Conservation (phyloP, 768 basidiomycete genomes). For the Xerocomellus intermedius region DNA sequence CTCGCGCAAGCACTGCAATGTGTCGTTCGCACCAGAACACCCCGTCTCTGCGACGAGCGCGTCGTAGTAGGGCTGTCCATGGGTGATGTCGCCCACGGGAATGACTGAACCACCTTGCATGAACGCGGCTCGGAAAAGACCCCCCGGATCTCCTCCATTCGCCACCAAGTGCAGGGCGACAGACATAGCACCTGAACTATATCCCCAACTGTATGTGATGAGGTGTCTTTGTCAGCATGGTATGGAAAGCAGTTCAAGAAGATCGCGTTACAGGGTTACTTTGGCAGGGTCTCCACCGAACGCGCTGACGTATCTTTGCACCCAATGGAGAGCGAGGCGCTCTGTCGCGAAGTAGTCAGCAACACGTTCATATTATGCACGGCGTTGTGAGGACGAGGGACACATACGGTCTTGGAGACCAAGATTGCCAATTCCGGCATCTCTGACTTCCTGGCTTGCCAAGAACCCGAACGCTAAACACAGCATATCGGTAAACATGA, state of each 20-base stretch:
- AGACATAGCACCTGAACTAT: constrained; percentile 38
- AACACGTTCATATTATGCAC: too few relatives aligned
- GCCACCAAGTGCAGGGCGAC: constrained; percentile 30
- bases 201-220: constrained; percentile 27
- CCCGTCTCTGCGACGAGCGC: constrained; percentile 26
- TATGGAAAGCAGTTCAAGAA: not conserved
- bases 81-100: constrained; percentile 18
- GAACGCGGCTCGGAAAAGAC: constrained; percentile 9
- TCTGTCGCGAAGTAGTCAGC: constrained; percentile 17
- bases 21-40: constrained; percentile 25
- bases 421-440: not conserved
- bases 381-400: not conserved
- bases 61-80: constrained; percentile 28
- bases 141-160: constrained; percentile 21
- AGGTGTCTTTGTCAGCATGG: not conserved
- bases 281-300: constrained; percentile 35
- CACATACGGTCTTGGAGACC: not conserved
- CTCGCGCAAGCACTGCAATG: constrained; percentile 32
- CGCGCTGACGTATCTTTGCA: constrained; percentile 52
- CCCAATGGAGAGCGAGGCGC: constrained; percentile 46
- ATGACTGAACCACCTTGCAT: constrained; percentile 44
- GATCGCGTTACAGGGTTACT: constrained; percentile 26
- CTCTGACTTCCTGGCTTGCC: not conserved
- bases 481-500: not conserved
- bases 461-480: not conserved